Base-by-base conservation (phyloP, 345 rosid genomes). In the Acer saccharum region DNA sequence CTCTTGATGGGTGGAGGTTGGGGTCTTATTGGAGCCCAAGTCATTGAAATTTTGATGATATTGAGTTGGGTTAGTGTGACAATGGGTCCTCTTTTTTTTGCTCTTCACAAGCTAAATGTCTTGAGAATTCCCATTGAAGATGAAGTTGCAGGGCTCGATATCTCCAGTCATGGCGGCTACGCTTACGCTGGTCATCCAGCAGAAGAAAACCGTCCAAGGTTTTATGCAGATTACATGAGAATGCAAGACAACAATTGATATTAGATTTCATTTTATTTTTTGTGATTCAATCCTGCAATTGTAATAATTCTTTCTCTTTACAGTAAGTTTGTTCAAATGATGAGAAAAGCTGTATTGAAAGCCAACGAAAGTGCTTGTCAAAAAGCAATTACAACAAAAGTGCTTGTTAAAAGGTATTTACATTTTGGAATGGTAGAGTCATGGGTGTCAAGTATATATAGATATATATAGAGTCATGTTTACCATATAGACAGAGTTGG, bases 1-100 rank as follows among this genome's bases (percentile, higher is more conserved):
- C 83, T 89, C 0, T 20, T 88, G 3, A 80, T 91, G 89, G 95
- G 95, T 1, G 89, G 94, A 6, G 90, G 91, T 12, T 88, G 89
- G 91, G 85, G 84, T 10, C 81, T 90, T 32, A 69, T 89, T n/a
- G 88, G 84, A 1, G 80, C 87, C 35, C 92, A 89, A 77, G 75
- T 84, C 70, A 70, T 83, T 20, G 89, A 87, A 79, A 4, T 88
- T 65, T 10, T 86, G 17, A 88, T 58, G 52, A 91, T 89, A 11
- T 83, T 76, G 8, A 72, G 71, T 7, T 88, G 89, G 90, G 92
- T 88, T 3, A 87, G 87, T 18, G 48, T 41, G 0, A 88, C 93
- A 35, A 91, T 91, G 93, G 90, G 90, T 2, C 88, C 91, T 12
- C 79, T 88, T 58, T 89, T 91, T 81, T 84, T 76, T 66, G 84